Conservation (phyloP, 2,329 filamentous ascomycete genomes). For the Apiospora arundinis region DNA sequence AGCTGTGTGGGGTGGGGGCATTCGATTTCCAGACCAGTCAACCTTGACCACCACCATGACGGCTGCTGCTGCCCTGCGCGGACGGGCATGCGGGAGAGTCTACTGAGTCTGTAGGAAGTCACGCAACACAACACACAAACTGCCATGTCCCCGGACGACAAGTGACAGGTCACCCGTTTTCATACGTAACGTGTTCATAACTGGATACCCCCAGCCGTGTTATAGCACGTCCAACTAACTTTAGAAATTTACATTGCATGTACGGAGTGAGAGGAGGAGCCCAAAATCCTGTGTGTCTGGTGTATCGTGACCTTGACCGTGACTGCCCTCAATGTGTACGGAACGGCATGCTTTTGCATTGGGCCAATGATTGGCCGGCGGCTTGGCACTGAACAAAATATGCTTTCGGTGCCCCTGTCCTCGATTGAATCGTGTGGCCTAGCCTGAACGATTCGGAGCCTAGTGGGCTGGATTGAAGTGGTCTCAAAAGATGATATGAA, state of each 20-base stretch:
- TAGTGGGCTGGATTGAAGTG: conserved; percentile 13
- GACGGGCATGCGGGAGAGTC: not conserved
- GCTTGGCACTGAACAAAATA: not conserved
- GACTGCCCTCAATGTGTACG: too few relatives aligned
- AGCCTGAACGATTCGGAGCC: not conserved
- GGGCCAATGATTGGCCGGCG: not conserved
- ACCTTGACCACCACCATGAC: too few relatives aligned
- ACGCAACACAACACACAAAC: conserved; percentile 13
- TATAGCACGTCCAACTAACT: not conserved
- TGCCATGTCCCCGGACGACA: not conserved
- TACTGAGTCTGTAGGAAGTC: not conserved
- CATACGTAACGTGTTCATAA: too few relatives aligned
- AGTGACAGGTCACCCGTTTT: not conserved
- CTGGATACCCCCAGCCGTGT: too few relatives aligned
- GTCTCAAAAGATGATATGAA: conserved; percentile 8
- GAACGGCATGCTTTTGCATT: not conserved
- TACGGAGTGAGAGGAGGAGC: too few relatives aligned
- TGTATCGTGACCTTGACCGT: too few relatives aligned
- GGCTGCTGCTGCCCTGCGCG: not conserved
- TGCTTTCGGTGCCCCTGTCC: conserved; percentile 13
- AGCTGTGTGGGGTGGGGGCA: not conserved
- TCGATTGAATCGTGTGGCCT: conserved; percentile 8
- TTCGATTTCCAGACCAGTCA: too few relatives aligned
- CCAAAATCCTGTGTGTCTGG: too few relatives aligned
- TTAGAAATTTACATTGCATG: not conserved